Evolutionary conservation across 169 alveolate species (phyloP).

Genomic region (Cystoisospora suis): DNA sequence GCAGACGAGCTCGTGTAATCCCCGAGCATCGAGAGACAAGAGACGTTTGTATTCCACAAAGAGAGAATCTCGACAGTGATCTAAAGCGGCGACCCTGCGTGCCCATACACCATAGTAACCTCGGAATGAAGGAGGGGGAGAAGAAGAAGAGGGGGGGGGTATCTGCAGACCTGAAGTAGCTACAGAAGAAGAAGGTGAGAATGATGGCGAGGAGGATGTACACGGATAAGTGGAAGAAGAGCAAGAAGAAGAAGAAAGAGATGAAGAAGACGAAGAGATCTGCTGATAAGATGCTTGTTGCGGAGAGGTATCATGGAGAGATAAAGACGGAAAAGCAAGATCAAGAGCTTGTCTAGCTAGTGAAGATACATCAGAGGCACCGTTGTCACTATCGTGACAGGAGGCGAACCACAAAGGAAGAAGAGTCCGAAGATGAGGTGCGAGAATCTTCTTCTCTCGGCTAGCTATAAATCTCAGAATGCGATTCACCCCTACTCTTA

Average conservation of each 20-base stretch:
- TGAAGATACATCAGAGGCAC: neutral
- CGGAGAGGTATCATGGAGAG: neutral
- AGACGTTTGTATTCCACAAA: neutral
- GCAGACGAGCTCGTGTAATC: neutral
- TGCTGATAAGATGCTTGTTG: neutral
- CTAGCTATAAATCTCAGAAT: neutral
- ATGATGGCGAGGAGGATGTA: neutral
- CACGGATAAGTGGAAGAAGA: neutral
- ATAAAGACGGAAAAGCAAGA: neutral
- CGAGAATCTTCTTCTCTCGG: conserved; percentile 22
- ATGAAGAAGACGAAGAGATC: neutral
- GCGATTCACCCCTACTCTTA: neutral
- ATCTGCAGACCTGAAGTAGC: neutral
- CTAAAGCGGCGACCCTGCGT: neutral
- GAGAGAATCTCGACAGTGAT: neutral
- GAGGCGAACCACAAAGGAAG: neutral
- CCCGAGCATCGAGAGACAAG: neutral
- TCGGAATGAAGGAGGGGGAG: neutral
- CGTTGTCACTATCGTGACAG: neutral
- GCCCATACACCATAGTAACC: neutral
- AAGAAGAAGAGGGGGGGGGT: neutral
- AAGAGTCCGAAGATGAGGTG: neutral
- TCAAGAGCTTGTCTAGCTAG: neutral
- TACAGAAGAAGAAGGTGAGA: neutral
- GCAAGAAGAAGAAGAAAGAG: neutral